A percentile compares a stretch with the other conserved stretches of the same genome.
phyloP scores from a whole-genome alignment of 495 filamentous ascomycete genomes.

The Trypethelium eluteriae region DNA sequence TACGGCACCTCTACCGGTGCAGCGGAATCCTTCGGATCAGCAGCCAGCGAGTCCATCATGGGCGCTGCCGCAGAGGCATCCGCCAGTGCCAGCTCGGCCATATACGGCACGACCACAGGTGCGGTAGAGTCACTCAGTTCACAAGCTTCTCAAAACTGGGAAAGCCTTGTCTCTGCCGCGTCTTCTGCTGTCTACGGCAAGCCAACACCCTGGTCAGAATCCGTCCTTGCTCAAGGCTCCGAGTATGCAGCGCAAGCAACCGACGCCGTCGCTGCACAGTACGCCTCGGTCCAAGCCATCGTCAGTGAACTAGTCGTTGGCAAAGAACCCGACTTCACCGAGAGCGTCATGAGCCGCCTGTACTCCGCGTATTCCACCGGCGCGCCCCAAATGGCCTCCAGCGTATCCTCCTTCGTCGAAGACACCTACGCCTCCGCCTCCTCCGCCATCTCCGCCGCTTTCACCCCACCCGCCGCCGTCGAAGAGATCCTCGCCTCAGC shows the following conservation, averaged over 20 bases:
- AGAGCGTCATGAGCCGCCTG: slow-evolving; percentile 67
- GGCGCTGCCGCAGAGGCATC: slow-evolving; percentile 30
- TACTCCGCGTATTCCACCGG: slow-evolving; percentile 55
- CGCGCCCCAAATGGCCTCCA: slow-evolving; percentile 44
- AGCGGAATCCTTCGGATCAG: slow-evolving; percentile 34
- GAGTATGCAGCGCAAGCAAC: slow-evolving; percentile 46
- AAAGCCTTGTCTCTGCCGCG: slow-evolving; percentile 35
- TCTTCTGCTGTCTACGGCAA: slow-evolving; percentile 39
- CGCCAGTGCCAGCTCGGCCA: slow-evolving; percentile 19
- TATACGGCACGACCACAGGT: slow-evolving; percentile 42
- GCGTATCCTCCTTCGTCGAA: slow-evolving; percentile 49
- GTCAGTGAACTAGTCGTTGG: slow-evolving; percentile 70
- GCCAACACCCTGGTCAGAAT: slow-evolving; percentile 42
- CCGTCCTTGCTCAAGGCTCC: slow-evolving; percentile 44
- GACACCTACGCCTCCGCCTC: slow-evolving; percentile 54
- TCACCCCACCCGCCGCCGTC: slow-evolving; percentile 51
- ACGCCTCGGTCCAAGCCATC: slow-evolving; percentile 60
- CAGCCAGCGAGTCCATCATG: slow-evolving; percentile 38
- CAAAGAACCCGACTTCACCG: slow-evolving; percentile 73
- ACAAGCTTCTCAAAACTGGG: slow-evolving; percentile 22
- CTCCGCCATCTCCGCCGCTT: slow-evolving; percentile 44
- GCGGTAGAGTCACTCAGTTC: slow-evolving; percentile 37
- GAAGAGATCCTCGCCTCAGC: slow-evolving; percentile 53
- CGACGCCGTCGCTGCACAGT: slow-evolving; percentile 49
- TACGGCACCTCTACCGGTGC: slow-evolving; percentile 36